Evolutionary conservation across 2,329 filamentous ascomycete genomes (phyloP), one percentile per base, ranked within the genome.

Genomic region (Alternaria gaisen): DNA sequence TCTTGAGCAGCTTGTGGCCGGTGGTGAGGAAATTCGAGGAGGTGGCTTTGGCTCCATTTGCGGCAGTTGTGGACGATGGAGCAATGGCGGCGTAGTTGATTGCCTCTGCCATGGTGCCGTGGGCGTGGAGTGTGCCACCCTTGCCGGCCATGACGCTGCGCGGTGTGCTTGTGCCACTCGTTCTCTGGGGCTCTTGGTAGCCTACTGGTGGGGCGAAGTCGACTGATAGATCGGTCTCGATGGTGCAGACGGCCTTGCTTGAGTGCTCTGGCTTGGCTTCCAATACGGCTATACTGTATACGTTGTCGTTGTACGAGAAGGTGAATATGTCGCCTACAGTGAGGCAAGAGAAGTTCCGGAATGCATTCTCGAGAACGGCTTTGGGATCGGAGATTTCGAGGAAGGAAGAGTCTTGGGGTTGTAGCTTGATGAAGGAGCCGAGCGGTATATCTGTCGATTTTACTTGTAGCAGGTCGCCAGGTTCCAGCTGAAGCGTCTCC

Each of bases 341-440:
- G 16, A 98, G 85, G 52, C 94, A 94, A 16, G 94, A 92, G 81
- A 98, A 99, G 80, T 96, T 96, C 43, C 94, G 90, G 81, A 99
- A 97, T 0, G 93, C 94, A 72, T 95, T 95, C 81, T 99, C 95
- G 30, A 99, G 88, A 12, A 99, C 95, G 41, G 95, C 95, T 81
- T 97, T 97, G 22, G 95, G 95, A 73, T 99, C 95, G 72, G 91
- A 94, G 76, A 99, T 98, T 46, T 98, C 94, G 65, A 99, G 90
- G 80, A 99, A 99, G 71, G 90, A 91, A 53, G 91, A 89, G 22
- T 92, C 94, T 80, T 99, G 95, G 0, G 95, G 92, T 82, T 99
- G 94, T 9, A 99, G 87, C 81, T 99, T 99, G 83, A 99, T 96
- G 79, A 97, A 90, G 65, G 90, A 90, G 34, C 95, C 95, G 0